A percentile compares a stretch with the other conserved stretches of the same genome.
These are phyloP conservation scores for Wickerhamomyces tratensis DNA, from an alignment of 805 yeast species.

Conservation along the genomic window DNA sequence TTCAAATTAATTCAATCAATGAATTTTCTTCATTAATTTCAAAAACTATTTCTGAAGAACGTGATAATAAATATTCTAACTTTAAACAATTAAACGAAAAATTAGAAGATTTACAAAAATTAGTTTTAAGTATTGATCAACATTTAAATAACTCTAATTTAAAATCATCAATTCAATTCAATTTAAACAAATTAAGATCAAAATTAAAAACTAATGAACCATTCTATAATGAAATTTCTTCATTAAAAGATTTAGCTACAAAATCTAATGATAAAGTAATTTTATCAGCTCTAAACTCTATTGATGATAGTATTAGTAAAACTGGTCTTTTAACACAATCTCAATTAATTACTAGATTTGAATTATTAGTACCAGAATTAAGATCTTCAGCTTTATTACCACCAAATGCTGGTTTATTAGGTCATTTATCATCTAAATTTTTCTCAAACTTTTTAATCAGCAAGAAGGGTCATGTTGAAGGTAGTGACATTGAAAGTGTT, in stretches of 20 bases:
- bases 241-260: slow-evolving; percentile 23
- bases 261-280: slow-evolving; percentile 37
- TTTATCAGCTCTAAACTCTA: slow-evolving; percentile 33
- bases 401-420: slow-evolving; percentile 91
- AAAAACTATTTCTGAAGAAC: slow-evolving; percentile 57
- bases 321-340: slow-evolving; percentile 44
- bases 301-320: slow-evolving; percentile 34
- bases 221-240: slow-evolving; percentile 12
- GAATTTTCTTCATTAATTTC: slow-evolving; percentile 51
- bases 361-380: slow-evolving; percentile 71
- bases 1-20: slow-evolving; percentile 59
- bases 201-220: slow-evolving; percentile 30
- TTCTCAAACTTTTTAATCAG: slow-evolving; percentile 70
- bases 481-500: slow-evolving; percentile 81
- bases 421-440: slow-evolving; percentile 73
- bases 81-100: slow-evolving; percentile 49
- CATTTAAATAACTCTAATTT: slow-evolving; percentile 28
- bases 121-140: slow-evolving; percentile 32
- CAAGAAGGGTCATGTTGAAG: slow-evolving; percentile 71
- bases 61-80: slow-evolving; percentile 69
- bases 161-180: slow-evolving; percentile 31
- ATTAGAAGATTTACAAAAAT: slow-evolving; percentile 44
- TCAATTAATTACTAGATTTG: slow-evolving; percentile 27
- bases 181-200: slow-evolving; percentile 31
- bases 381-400: slow-evolving; percentile 85